A percentile compares a stretch with the other conserved stretches of the same genome.
Conservation (phyloP, 1,139 yeast genomes). For the Magnusiomyces magnusii region DNA sequence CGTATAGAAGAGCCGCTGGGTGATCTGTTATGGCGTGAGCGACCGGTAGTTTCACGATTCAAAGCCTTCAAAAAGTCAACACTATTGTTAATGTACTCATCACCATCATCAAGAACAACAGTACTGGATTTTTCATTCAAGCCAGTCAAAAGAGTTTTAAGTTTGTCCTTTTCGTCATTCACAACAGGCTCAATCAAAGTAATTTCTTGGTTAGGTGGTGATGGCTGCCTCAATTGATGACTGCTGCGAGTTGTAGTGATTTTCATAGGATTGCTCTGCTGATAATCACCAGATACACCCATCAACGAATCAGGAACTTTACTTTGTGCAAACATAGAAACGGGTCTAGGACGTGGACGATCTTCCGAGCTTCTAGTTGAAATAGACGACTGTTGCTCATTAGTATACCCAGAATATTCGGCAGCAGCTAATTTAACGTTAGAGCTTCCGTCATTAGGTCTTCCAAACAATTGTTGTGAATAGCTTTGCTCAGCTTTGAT, state of each 20-base stretch:
- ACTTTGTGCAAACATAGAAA: slow-evolving; percentile 9
- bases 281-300: slow-evolving; percentile 5
- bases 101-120: slow-evolving; percentile 27
- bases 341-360: slow-evolving; percentile 12
- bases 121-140: slow-evolving; percentile 31
- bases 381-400: not conserved
- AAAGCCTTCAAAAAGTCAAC: slow-evolving; percentile 54
- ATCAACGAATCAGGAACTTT: slow-evolving; percentile 7
- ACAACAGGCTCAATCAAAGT: slow-evolving; percentile 15
- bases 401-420: not conserved
- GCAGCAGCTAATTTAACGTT: not conserved
- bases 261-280: not conserved
- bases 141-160: slow-evolving; percentile 34
- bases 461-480: not conserved
- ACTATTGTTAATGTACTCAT: slow-evolving; percentile 38
- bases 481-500: not conserved
- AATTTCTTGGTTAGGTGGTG: not conserved
- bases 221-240: slow-evolving; percentile 16
- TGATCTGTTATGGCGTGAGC: slow-evolving; percentile 18
- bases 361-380: slow-evolving; percentile 1
- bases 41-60: slow-evolving; percentile 36
- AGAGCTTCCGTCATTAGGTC: not conserved
- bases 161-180: slow-evolving; percentile 26
- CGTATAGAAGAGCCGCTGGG: slow-evolving; percentile 6
- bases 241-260: slow-evolving; percentile 1